Base-by-base conservation (phyloP, 257 asterid genomes). In the Plantago major region DNA sequence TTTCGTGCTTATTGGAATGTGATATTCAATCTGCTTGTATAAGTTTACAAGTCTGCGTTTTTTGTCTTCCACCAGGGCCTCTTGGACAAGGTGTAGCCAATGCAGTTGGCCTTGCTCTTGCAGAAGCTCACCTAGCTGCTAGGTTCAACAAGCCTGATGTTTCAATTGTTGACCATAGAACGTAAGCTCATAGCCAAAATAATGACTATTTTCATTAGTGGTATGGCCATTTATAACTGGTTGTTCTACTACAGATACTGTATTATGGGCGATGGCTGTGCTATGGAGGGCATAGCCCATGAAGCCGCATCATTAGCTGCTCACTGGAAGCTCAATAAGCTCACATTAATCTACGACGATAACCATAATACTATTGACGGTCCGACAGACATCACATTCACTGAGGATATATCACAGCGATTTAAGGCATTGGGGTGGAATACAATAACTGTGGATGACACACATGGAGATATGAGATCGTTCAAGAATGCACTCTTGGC, bases 31-130 rank as follows among this genome's bases (percentile, higher is more conserved):
- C 26, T 22, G 26, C 2, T 22, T 22, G 2, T 22, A 22, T 22
- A 22, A 22, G 26, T 22, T 22, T 22, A 22, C 26, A 9, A 51
- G 28, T 2, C 12, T 7, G 13, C 9, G 3, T 18, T 64, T 54
- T 17, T 43, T 10, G 10, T 46, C 11, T 7, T 46, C 58, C 46
- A 57, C 49, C 46, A 82, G 89, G 89, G 44, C 89, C 86, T 11
- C 80, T 82, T 54, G 89, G 89, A 58, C 89, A 79, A 77, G 86
- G 86, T 10, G 80, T 82, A 6, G 80, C 82, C 14, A 82, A 82
- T 67, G 89, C 89, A 4, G 89, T 82, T 43, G 89, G 89, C 48
- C 71, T 82, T 47, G 84, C 89, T 22, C 73, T 82, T 5, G 86
- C 82, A 22, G 89, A 82, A 75, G 78, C 79, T 38, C 85, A 79